Evolutionary conservation across 2,329 filamentous ascomycete genomes (phyloP).

Genomic region (Exophiala alcalophila): DNA sequence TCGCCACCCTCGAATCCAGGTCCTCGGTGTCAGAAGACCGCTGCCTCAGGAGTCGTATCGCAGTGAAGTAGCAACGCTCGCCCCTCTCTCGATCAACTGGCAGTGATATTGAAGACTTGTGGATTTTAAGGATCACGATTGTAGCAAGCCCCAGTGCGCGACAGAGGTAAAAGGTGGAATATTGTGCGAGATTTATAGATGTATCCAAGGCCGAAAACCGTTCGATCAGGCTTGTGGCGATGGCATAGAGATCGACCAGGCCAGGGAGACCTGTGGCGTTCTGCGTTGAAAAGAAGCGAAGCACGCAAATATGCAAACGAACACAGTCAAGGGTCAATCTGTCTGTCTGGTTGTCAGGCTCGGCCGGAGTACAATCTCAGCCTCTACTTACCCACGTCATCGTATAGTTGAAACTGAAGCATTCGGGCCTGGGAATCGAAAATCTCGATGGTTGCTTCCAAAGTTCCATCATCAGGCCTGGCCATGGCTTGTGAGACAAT

Average conservation of each 20-base stretch:
- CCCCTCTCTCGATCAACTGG: conserved; percentile 2
- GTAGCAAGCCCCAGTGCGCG: conserved; percentile 1
- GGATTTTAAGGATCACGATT: conserved; percentile 2
- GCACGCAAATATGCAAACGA: conserved; percentile 10
- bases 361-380: not conserved
- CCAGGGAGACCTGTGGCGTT: not conserved
- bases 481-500: not conserved
- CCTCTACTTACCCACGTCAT: conserved; percentile 1
- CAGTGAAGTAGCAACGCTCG: not conserved
- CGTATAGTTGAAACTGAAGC: conserved; percentile 1
- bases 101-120: not conserved
- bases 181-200: not conserved
- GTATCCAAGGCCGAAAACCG: not conserved
- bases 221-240: conserved; percentile 1
- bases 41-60: not conserved
- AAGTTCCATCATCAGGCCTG: not conserved
- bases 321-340: not conserved
- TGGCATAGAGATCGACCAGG: conserved; percentile 2
- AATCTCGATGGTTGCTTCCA: not conserved
- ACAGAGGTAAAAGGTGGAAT: conserved; percentile 4
- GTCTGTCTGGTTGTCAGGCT: not conserved
- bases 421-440: conserved; percentile 5
- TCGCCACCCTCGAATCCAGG: not conserved
- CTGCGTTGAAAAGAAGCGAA: not conserved
- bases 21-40: not conserved